phyloP scores from a whole-genome alignment of 2,329 filamentous ascomycete genomes.

The Alternaria incomplexa region DNA sequence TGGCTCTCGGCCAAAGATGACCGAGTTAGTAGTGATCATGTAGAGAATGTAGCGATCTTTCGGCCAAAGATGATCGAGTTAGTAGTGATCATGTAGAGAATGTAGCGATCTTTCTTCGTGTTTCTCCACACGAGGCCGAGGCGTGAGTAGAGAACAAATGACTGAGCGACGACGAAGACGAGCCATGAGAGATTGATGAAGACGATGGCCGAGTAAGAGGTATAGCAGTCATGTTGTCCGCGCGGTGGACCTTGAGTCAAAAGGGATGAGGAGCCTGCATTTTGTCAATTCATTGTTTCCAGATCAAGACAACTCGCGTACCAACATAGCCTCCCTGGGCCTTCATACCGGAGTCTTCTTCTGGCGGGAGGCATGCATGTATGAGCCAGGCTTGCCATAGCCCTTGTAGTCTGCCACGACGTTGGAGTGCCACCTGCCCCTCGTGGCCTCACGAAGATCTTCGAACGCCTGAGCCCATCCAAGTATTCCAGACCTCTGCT shows the following conservation, averaged over 20 bases:
- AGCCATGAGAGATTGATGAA: conserved; percentile 62
- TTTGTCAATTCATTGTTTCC: not conserved
- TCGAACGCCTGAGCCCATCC: not conserved
- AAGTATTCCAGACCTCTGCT: not conserved
- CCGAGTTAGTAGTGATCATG: conserved; percentile 62
- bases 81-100: conserved; percentile 62
- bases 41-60: conserved; percentile 51
- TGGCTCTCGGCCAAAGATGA: conserved; percentile 53
- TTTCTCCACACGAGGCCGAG: conserved; percentile 61
- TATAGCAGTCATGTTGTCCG: not conserved
- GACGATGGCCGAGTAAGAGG: conserved; percentile 45
- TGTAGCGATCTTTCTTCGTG: conserved; percentile 37
- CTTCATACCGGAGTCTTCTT: not conserved
- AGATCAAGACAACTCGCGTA: not conserved
- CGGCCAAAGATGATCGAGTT: conserved; percentile 60
- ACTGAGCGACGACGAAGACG: conserved; percentile 64
- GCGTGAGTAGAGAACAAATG: conserved; percentile 66
- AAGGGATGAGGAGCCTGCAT: not conserved
- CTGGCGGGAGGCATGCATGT: not conserved
- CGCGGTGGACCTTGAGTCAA: not conserved
- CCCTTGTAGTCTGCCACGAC: not conserved
- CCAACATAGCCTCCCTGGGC: not conserved
- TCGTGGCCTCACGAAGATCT: not conserved
- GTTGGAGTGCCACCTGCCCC: not conserved
- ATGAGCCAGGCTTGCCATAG: not conserved